These are phyloP conservation scores for Fusarium chlamydosporum DNA, from an alignment of 2,329 filamentous ascomycete species.

Conservation along the genomic window DNA sequence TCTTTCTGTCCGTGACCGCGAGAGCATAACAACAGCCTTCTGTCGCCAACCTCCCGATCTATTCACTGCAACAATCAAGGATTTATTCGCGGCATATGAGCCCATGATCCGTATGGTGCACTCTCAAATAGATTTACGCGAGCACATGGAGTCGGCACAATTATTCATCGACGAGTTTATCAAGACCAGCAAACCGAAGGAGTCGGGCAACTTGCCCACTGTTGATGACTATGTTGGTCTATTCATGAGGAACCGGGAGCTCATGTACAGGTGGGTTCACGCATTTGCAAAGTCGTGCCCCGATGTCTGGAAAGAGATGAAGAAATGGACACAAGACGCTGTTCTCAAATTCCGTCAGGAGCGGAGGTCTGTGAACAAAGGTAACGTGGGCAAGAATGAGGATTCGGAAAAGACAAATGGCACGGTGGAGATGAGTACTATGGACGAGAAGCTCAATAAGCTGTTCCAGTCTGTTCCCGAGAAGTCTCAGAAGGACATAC, in stretches of 20 bases:
- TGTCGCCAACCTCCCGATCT: conserved; percentile 79
- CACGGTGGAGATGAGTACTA: conserved; percentile 49
- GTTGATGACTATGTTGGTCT: conserved; percentile 81
- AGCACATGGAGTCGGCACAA: conserved; percentile 76
- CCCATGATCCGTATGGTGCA: conserved; percentile 81
- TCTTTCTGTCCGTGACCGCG: conserved; percentile 80
- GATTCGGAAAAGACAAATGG: conserved; percentile 18
- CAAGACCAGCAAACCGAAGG: conserved; percentile 66
- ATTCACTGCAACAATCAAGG: conserved; percentile 76
- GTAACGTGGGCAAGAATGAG: background rate
- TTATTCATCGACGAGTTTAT: conserved; percentile 80
- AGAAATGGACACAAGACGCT: conserved; percentile 71
- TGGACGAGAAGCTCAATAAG: conserved; percentile 58
- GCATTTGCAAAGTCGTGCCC: conserved; percentile 77
- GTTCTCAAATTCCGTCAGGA: conserved; percentile 67
- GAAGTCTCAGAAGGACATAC: conserved; percentile 62
- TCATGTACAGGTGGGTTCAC: conserved; percentile 79
- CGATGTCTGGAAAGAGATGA: conserved; percentile 73
- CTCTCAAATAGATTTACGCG: conserved; percentile 77
- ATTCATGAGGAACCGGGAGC: conserved; percentile 72
- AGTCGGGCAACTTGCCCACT: conserved; percentile 61
- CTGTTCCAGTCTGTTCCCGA: conserved; percentile 64
- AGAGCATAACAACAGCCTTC: conserved; percentile 75
- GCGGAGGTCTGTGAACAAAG: conserved; percentile 9
- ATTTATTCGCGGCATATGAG: conserved; percentile 77